A percentile compares a stretch with the other conserved stretches of the same genome.
Evolutionary conservation across 75 land plant species (phyloP).

Genomic region (Gnetum montanum): DNA sequence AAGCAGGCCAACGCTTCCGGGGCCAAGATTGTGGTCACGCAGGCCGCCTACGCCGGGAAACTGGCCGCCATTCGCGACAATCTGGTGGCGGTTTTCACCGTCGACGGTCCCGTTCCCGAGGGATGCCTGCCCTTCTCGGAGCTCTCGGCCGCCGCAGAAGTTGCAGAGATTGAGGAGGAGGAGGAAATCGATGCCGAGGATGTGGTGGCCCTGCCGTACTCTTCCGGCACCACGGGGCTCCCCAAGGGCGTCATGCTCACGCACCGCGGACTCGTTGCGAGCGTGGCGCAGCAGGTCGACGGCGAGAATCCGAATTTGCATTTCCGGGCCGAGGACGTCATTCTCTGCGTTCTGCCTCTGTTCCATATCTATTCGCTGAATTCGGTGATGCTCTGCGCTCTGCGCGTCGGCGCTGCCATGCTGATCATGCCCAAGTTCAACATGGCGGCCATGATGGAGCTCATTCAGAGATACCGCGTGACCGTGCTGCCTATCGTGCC

Average conservation of each 20-base stretch:
- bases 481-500: conserved; percentile 70
- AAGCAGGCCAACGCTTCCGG: conserved; percentile 45
- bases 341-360: conserved; percentile 63
- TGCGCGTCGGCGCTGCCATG: conserved; percentile 56
- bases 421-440: conserved; percentile 65
- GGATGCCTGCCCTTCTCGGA: conserved; percentile 32
- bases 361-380: conserved; percentile 71
- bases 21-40: conserved; percentile 46
- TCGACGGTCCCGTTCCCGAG: conserved; percentile 7
- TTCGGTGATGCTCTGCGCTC: conserved; percentile 46
- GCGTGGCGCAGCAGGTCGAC: conserved; percentile 61
- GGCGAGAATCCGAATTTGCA: conserved; percentile 62
- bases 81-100: conserved; percentile 21
- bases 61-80: conserved; percentile 14
- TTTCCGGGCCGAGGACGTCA: conserved; percentile 34
- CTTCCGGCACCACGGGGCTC: conserved; percentile 72
- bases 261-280: conserved; percentile 45
- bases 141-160: conserved; percentile 23
- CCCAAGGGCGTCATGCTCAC: conserved; percentile 81
- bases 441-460: conserved; percentile 33
- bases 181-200: conserved; percentile 56
- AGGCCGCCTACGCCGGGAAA: conserved; percentile 29
- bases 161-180: conserved; percentile 23
- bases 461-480: conserved; percentile 47
- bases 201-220: conserved; percentile 70